phyloP scores from a whole-genome alignment of 2,329 filamentous ascomycete species.

The Aspergillus brasiliensis region DNA sequence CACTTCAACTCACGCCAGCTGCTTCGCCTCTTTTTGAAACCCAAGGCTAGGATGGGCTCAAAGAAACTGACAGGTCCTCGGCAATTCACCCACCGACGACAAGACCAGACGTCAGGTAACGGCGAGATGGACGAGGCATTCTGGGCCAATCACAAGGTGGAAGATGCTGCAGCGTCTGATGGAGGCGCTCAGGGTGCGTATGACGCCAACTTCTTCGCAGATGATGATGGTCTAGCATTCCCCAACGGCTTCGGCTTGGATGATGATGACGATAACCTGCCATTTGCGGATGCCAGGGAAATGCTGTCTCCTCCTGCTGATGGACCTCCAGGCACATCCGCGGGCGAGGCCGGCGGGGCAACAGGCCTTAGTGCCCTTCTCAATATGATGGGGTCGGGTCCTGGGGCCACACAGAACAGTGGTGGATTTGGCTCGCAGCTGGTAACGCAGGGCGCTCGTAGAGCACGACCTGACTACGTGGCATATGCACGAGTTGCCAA shows the following conservation, averaged over 20 bases:
- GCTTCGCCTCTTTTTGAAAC: constrained; percentile 88
- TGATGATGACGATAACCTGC: constrained; percentile 50
- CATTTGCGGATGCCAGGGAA: constrained; percentile 53
- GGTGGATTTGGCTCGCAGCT: constrained; percentile 64
- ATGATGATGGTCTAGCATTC: constrained; percentile 63
- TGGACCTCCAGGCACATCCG: constrained; percentile 33
- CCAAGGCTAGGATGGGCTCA: constrained; percentile 79
- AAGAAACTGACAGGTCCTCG: constrained; percentile 59
- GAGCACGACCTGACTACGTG: constrained; percentile 65
- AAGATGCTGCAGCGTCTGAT: constrained; percentile 54
- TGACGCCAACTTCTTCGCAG: constrained; percentile 91
- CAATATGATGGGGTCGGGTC: constrained; percentile 43
- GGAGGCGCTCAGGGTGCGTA: constrained; percentile 76
- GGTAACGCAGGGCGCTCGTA: constrained; percentile 60
- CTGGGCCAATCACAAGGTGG: constrained; percentile 70
- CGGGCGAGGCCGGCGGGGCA: constrained; percentile 36
- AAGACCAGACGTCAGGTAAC: constrained; percentile 60
- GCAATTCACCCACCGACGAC: constrained; percentile 35
- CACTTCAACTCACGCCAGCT: constrained; percentile 95
- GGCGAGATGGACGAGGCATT: constrained; percentile 93
- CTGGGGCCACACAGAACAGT: constrained; percentile 41
- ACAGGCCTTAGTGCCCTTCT: constrained; percentile 43
- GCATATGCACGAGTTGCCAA: constrained; percentile 67
- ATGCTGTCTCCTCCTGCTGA: constrained; percentile 48
- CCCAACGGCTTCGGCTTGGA: constrained; percentile 49